A percentile compares a stretch with the other conserved stretches of the same genome.
Evolutionary conservation across 257 asterid genomes (phyloP).

Genomic region (Nicotiana obtusifolia): DNA sequence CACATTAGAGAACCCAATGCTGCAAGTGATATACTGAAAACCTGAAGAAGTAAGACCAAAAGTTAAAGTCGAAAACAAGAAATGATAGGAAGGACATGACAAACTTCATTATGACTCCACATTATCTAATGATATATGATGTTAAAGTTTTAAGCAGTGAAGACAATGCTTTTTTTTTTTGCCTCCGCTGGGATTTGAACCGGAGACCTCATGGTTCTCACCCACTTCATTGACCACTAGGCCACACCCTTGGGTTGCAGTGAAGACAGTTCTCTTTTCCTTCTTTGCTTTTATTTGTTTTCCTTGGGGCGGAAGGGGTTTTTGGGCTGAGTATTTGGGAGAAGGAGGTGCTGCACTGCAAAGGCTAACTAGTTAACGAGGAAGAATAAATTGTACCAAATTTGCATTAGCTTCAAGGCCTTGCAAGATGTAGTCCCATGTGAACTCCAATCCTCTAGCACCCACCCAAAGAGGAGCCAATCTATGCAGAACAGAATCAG

Average conservation of each 20-base stretch:
- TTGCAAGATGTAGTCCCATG: slow-evolving; percentile 95
- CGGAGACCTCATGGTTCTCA: no score
- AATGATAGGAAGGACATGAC: background rate
- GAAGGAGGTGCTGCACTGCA: background rate
- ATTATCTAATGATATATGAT: background rate
- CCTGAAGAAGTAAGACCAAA: slow-evolving; percentile 34
- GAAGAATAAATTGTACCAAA: slow-evolving; percentile 44
- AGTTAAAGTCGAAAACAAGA: background rate
- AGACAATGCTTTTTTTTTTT: background rate
- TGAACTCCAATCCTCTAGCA: slow-evolving; percentile 95
- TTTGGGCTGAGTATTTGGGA: background rate
- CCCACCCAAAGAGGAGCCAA: slow-evolving; percentile 99
- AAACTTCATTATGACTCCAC: background rate
- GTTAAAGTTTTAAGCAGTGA: background rate
- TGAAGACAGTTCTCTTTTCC: background rate
- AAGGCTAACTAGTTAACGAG: background rate
- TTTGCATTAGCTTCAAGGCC: slow-evolving; percentile 98
- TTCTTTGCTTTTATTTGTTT: background rate
- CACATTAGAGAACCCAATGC: slow-evolving; percentile 90
- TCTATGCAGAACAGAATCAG: slow-evolving; percentile 93
- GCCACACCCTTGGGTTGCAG: no score
- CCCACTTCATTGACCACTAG: no score
- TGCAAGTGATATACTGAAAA: slow-evolving; percentile 81
- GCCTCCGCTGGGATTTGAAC: no score
- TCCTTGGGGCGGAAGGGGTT: background rate